phyloP scores from a whole-genome alignment of 352 stramenopile genomes.

The Pythium aristosporum region DNA sequence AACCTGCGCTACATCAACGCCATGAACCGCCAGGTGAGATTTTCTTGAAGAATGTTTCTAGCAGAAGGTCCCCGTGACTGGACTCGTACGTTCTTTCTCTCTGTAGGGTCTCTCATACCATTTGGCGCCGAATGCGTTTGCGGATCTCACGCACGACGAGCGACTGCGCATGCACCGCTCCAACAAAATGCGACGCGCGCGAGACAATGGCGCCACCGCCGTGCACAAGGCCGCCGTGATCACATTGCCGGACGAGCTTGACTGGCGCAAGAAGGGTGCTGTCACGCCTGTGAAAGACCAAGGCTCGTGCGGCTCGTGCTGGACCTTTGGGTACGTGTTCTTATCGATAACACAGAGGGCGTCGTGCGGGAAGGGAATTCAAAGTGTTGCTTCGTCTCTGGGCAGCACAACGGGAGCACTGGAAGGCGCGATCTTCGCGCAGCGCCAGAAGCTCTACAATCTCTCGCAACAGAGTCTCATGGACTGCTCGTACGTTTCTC shows the following conservation, averaged over 20 bases:
- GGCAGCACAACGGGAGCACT: conserved; percentile 76
- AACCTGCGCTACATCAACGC: conserved; percentile 86
- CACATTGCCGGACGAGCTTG: conserved; percentile 59
- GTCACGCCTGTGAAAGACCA: conserved; percentile 92
- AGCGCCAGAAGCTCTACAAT: conserved; percentile 74
- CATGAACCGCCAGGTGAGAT: conserved; percentile 72
- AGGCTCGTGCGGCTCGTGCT: conserved; percentile 90
- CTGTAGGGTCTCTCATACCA: conserved; percentile 70
- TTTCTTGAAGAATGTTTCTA: background rate
- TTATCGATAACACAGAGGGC: background rate
- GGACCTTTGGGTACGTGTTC: conserved; percentile 75
- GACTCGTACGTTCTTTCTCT: background rate
- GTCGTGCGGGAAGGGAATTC: no score
- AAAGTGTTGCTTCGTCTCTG: background rate
- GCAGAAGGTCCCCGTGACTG: no score
- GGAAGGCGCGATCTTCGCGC: conserved; percentile 71
- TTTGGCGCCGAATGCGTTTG: conserved; percentile 80
- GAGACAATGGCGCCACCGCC: conserved; percentile 58
- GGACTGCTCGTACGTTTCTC: conserved; percentile 78
- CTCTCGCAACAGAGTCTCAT: conserved; percentile 90
- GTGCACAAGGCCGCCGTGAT: conserved; percentile 39
- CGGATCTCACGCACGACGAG: conserved; percentile 78
- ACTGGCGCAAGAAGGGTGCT: conserved; percentile 85
- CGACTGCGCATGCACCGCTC: conserved; percentile 46
- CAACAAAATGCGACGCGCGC: conserved; percentile 44